phyloP scores from a whole-genome alignment of 192 early-diverging fungal genomes.

The Umbelopsis vinacea region DNA sequence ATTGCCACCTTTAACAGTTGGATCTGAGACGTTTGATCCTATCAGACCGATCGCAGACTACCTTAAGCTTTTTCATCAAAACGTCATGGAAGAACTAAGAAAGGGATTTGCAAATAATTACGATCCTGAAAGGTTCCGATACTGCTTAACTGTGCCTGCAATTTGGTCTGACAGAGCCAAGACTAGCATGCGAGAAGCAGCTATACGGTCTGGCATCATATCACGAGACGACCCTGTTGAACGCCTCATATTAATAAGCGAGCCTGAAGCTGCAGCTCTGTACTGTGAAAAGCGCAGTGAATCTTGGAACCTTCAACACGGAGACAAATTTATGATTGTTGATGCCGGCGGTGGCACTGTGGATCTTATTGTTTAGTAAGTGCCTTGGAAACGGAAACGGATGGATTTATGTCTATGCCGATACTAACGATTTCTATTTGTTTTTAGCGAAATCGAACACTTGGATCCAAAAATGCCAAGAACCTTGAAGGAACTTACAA shows the following conservation, averaged over 20 bases:
- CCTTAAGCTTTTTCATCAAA: not conserved
- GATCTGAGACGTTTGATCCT: not conserved
- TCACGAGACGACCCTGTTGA: slow-evolving; percentile 40
- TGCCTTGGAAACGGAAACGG: too few species aligned
- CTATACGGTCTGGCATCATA: slow-evolving; percentile 43
- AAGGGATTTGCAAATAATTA: slow-evolving; percentile 20
- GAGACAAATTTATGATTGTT: slow-evolving; percentile 50
- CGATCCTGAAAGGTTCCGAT: not conserved
- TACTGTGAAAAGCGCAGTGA: slow-evolving; percentile 45
- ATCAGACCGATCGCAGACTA: not conserved
- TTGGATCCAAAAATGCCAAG: slow-evolving; percentile 32
- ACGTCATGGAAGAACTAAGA: slow-evolving; percentile 3
- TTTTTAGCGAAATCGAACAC: slow-evolving; percentile 12
- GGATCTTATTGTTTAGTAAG: slow-evolving; percentile 50
- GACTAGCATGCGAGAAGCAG: slow-evolving; percentile 35
- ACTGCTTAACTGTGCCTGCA: slow-evolving; percentile 27
- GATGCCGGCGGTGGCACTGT: slow-evolving; percentile 55
- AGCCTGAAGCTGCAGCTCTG: slow-evolving; percentile 43
- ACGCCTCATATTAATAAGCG: slow-evolving; percentile 45
- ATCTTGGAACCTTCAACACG: slow-evolving; percentile 37
- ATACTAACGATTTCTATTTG: not conserved
- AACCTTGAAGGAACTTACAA: slow-evolving; percentile 50
- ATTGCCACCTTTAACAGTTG: slow-evolving; percentile 21
- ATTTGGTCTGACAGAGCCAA: slow-evolving; percentile 47
- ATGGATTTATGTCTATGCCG: not conserved